Percentiles rank a stretch among this genome's conserved stretches.
These are phyloP conservation scores for Aspergillus neotritici DNA, from an alignment of 2,329 filamentous ascomycete species.

Conservation along the genomic window DNA sequence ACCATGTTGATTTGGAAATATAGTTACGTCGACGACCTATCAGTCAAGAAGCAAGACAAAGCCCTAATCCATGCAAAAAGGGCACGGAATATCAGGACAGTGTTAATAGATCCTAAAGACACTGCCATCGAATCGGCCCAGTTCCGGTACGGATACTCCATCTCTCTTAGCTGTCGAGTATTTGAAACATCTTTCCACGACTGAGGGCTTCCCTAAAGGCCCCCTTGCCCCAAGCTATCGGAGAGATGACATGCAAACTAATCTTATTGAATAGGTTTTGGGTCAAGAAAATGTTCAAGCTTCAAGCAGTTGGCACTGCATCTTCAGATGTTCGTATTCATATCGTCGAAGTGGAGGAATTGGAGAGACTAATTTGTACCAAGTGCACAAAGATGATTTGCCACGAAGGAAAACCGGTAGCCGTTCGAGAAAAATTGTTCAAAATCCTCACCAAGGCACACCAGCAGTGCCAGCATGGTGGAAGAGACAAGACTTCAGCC, in stretches of 20 bases:
- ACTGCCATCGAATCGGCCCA: slow-evolving; percentile 48
- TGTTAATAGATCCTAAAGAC: slow-evolving; percentile 46
- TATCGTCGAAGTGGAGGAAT: neutral
- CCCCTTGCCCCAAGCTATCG: neutral
- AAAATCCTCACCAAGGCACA: slow-evolving; percentile 48
- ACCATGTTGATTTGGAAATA: neutral
- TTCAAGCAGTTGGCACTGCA: slow-evolving; percentile 37
- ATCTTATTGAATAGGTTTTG: slow-evolving; percentile 40
- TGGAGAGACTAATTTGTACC: slow-evolving; percentile 3
- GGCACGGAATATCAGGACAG: slow-evolving; percentile 44
- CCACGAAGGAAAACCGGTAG: slow-evolving; percentile 49
- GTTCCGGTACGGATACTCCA: slow-evolving; percentile 38
- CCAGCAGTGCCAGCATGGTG: slow-evolving; percentile 47
- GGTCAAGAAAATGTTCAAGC: slow-evolving; percentile 51
- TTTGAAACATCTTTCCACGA: neutral
- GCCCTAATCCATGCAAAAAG: slow-evolving; percentile 46
- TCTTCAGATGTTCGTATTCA: slow-evolving; percentile 34
- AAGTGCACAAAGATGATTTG: slow-evolving; percentile 42
- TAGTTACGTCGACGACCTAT: slow-evolving; percentile 47
- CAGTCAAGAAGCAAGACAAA: slow-evolving; percentile 49
- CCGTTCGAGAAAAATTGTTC: slow-evolving; percentile 48
- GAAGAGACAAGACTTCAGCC: slow-evolving; percentile 50
- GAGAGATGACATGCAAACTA: neutral
- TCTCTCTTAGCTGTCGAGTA: neutral
- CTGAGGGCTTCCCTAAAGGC: neutral